These are phyloP conservation scores for Lactarius hatsudake DNA, from an alignment of 768 basidiomycete species.

Conservation along the genomic window DNA sequence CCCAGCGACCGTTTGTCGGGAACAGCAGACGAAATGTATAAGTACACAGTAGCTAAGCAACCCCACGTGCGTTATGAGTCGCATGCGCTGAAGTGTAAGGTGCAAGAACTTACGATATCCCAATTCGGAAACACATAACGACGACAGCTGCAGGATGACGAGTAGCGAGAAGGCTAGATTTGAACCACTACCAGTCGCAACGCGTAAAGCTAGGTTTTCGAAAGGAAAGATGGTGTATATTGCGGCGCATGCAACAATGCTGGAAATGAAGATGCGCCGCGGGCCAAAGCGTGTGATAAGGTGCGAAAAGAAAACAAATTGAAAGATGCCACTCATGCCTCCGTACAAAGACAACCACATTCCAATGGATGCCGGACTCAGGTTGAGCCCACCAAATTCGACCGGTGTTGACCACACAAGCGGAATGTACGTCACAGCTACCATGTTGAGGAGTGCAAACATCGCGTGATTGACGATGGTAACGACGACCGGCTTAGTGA, in stretches of 20 bases:
- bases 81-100: not conserved
- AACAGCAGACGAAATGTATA: constrained; percentile 61
- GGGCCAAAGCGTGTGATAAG: constrained; percentile 37
- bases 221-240: constrained; percentile 32
- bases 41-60: constrained; percentile 57
- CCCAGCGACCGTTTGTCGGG: constrained; percentile 64
- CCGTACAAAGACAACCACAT: constrained; percentile 37
- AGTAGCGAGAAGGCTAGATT: not conserved
- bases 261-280: constrained; percentile 33
- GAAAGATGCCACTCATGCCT: constrained; percentile 37
- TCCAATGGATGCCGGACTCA: constrained; percentile 39
- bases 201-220: not conserved
- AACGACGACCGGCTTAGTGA: constrained; percentile 35
- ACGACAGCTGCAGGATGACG: not conserved
- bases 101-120: not conserved
- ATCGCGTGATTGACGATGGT: constrained; percentile 42
- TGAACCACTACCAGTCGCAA: not conserved
- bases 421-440: constrained; percentile 40
- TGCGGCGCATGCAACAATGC: constrained; percentile 29
- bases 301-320: constrained; percentile 38
- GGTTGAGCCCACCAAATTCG: constrained; percentile 31
- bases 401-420: constrained; percentile 41
- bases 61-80: constrained; percentile 20
- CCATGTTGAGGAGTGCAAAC: constrained; percentile 44
- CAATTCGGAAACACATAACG: not conserved